phyloP scores from a whole-genome alignment of 495 filamentous ascomycete species.

The Durotheca rogersii region DNA sequence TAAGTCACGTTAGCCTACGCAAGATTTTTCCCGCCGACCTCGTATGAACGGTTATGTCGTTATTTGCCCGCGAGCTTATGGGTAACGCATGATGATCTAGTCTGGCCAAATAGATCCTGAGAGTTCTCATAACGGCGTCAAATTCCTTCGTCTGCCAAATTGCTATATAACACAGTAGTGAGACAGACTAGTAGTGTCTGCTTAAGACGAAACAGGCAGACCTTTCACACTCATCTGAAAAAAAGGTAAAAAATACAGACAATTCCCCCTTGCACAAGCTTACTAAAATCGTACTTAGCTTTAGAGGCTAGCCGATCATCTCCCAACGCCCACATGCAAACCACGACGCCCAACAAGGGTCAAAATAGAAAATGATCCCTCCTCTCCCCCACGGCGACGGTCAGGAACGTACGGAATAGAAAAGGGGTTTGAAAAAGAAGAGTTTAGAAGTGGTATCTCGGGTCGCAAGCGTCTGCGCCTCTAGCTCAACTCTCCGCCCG shows the following conservation, averaged over 20 bases:
- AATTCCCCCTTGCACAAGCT: neutral
- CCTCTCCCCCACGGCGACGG: neutral
- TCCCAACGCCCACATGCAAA: constrained; percentile 5
- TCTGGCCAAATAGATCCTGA: neutral
- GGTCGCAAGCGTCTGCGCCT: constrained; percentile 19
- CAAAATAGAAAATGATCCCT: neutral
- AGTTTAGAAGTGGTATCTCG: constrained; percentile 28
- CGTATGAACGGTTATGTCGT: too few relatives aligned
- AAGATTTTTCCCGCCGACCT: too few relatives aligned
- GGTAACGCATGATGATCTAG: neutral
- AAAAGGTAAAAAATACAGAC: neutral
- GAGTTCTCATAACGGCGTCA: neutral
- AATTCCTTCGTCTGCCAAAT: constrained; percentile 1
- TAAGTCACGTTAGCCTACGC: too few relatives aligned
- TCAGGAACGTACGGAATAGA: constrained; percentile 3
- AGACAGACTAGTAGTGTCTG: neutral
- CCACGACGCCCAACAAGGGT: neutral
- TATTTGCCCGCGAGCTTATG: neutral
- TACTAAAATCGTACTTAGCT: constrained; percentile 3
- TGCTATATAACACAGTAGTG: constrained; percentile 8
- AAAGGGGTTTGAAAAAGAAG: neutral
- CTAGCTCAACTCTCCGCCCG: constrained; percentile 15
- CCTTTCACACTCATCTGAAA: neutral
- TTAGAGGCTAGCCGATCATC: constrained; percentile 16
- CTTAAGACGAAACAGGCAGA: too few relatives aligned